Evolutionary conservation across 805 yeast genomes (phyloP).

Genomic region (Wickerhamomyces silvicola): DNA sequence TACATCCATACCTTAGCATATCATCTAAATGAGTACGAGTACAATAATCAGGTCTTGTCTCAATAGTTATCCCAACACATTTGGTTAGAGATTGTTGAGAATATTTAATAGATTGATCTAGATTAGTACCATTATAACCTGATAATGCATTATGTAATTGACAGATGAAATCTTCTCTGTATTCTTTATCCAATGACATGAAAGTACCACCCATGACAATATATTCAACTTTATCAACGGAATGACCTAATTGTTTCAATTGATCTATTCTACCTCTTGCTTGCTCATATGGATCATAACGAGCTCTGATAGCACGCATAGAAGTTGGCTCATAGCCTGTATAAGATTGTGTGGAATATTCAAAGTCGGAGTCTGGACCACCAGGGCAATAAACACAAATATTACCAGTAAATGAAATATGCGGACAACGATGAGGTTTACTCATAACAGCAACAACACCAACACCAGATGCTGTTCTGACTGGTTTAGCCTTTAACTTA

Average conservation of each 20-base stretch:
- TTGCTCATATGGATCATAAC: slow-evolving; percentile 97
- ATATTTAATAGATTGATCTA: slow-evolving; percentile 85
- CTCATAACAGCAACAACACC: slow-evolving; percentile 99
- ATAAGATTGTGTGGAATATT: slow-evolving; percentile 95
- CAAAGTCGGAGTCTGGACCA: slow-evolving; percentile 97
- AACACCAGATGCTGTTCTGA: slow-evolving; percentile 96
- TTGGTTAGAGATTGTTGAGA: slow-evolving; percentile 94
- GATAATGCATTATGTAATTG: slow-evolving; percentile 92
- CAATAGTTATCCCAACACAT: slow-evolving; percentile 98
- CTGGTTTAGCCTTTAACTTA: slow-evolving; percentile 96
- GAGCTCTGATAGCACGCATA: slow-evolving; percentile 97
- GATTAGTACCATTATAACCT: slow-evolving; percentile 79
- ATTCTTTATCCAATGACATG: slow-evolving; percentile 87
- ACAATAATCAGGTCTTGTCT: slow-evolving; percentile 97
- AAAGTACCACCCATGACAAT: slow-evolving; percentile 99
- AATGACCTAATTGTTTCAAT: slow-evolving; percentile 89
- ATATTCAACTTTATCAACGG: slow-evolving; percentile 95
- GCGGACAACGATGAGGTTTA: slow-evolving; percentile 98
- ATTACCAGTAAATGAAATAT: slow-evolving; percentile 97
- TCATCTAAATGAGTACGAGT: slow-evolving; percentile 92
- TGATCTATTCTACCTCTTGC: slow-evolving; percentile 97
- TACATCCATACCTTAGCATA: slow-evolving; percentile 94
- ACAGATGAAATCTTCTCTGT: slow-evolving; percentile 83
- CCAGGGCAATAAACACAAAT: slow-evolving; percentile 99
- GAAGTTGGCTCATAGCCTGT: slow-evolving; percentile 99